Percentiles rank a stretch among this genome's conserved stretches.
Conservation (phyloP, 2,329 filamentous ascomycete species). For the Orbilia brochopaga region DNA sequence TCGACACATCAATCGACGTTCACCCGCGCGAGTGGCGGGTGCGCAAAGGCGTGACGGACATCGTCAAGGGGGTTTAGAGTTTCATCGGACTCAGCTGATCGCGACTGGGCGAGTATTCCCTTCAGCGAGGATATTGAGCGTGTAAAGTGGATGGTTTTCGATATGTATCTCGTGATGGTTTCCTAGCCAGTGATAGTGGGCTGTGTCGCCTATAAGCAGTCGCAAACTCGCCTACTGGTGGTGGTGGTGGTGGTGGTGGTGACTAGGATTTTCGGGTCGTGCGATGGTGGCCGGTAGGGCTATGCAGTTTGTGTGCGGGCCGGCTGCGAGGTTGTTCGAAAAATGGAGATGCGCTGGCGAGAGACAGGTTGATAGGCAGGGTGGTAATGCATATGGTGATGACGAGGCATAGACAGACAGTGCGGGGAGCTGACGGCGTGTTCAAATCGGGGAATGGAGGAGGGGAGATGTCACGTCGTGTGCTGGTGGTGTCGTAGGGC, state of each 20-base stretch:
- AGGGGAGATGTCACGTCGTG: slow-evolving; percentile 22
- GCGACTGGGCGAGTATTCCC: too few relatives aligned
- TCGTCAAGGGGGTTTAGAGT: too few relatives aligned
- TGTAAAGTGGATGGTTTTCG: not conserved
- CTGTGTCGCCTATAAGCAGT: slow-evolving; percentile 14
- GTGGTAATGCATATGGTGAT: slow-evolving; percentile 37
- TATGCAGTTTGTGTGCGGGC: slow-evolving; percentile 17
- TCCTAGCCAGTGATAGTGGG: slow-evolving; percentile 38
- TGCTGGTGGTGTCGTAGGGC: slow-evolving; percentile 39
- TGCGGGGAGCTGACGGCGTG: slow-evolving; percentile 44
- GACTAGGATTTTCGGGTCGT: slow-evolving; percentile 38
- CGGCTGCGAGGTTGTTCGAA: slow-evolving; percentile 35
- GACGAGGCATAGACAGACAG: slow-evolving; percentile 20
- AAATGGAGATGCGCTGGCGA: slow-evolving; percentile 28
- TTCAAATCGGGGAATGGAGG: slow-evolving; percentile 32
- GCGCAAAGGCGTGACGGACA: slow-evolving; percentile 6
- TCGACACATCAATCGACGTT: slow-evolving; percentile 17
- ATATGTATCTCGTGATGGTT: too few relatives aligned
- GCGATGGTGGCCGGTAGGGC: slow-evolving; percentile 28
- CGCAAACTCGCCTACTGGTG: slow-evolving; percentile 14
- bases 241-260: slow-evolving; percentile 8
- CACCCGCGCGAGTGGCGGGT: slow-evolving; percentile 30
- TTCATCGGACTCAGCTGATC: too few relatives aligned
- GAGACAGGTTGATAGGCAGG: slow-evolving; percentile 22
- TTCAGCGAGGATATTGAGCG: too few relatives aligned